Base-by-base conservation (phyloP, 1,284 basidiomycete species). In the Cerioporus squamosus region DNA sequence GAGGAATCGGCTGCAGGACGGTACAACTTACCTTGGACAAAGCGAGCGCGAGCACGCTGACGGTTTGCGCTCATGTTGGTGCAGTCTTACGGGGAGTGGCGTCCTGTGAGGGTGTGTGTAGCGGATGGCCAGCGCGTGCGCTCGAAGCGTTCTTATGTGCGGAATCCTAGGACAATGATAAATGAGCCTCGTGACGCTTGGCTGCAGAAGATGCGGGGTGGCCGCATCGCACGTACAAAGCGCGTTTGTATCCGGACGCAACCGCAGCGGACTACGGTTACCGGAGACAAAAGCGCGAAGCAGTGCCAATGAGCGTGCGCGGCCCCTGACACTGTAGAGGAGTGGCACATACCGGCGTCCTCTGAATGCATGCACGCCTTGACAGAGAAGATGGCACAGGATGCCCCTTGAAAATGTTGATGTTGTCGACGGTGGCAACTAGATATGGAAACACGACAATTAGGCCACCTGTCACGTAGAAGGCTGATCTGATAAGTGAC, bases 151-250 rank as follows among this genome's bases (percentile, higher is more conserved):
- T 44, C 33, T 39, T 57, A 51, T 51, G 33, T 36, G 44, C 12
- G 51, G 46, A 23, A 29, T 42, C 50, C 53, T 46, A 47, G 49
- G 55, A 50, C 10, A 31, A n/a, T 52, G 53, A 57, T 60, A 50
- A 33, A 60, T 63, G 36, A 57, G 58, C 58, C 58, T 60, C 61
- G 58, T 57, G 61, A 29, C 39, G 38, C 17, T 18, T 38, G n/a
- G 38, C 46, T 57, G 57, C 52, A 55, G 52, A 51, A 56, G 53
- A 58, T 57, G 53, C 31, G 20, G 22, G 17, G 20, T 36, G 44
- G 51, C 46, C 44, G 48, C 31, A 45, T 54, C 52, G 43, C 33
- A 54, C 61, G 47, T 49, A 55, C 50, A 31, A 51, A 51, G 44
- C 14, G 29, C 31, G 44, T 50, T 43, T 36, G 36, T 46, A 40